A percentile compares a stretch with the other conserved stretches of the same genome.
Evolutionary conservation across 2,329 filamentous ascomycete genomes (phyloP).

Genomic region (Penicillium vulpinum): DNA sequence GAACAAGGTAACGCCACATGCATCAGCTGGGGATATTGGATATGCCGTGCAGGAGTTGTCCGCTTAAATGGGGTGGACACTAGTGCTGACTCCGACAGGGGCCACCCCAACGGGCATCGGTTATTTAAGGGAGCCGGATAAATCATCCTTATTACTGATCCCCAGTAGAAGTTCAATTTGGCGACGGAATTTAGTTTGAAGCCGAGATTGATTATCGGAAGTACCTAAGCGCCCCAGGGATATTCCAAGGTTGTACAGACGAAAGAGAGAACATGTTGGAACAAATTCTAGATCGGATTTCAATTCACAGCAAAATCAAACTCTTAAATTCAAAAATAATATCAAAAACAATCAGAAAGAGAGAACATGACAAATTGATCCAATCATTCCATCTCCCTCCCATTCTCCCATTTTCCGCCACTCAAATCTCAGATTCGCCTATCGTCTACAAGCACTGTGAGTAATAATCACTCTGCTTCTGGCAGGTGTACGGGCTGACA

Average conservation of each 20-base stretch:
- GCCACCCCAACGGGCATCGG: neutral
- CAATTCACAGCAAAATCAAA: neutral
- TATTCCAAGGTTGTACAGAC: too few relatives aligned
- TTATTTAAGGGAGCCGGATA: neutral
- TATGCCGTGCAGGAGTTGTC: neutral
- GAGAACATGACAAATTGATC: neutral
- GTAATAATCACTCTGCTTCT: slow-evolving; percentile 37
- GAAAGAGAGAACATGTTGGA: neutral
- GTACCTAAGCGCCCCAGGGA: too few relatives aligned
- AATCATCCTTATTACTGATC: neutral
- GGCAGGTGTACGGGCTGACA: slow-evolving; percentile 35
- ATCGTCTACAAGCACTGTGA: slow-evolving; percentile 38
- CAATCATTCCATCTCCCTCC: neutral
- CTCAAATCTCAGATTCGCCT: too few relatives aligned
- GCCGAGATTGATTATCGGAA: neutral
- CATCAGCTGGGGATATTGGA: neutral
- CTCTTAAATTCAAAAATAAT: neutral
- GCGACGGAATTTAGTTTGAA: neutral
- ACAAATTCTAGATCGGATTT: neutral
- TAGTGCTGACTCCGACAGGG: neutral
- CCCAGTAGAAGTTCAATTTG: neutral
- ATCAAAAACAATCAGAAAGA: neutral
- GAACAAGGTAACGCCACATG: neutral
- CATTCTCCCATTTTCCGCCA: neutral
- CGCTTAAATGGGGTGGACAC: neutral